Percentiles rank a stretch among this genome's conserved stretches.
These are phyloP conservation scores for Auriscalpium vulgare DNA, from an alignment of 768 basidiomycete species.

Conservation along the genomic window DNA sequence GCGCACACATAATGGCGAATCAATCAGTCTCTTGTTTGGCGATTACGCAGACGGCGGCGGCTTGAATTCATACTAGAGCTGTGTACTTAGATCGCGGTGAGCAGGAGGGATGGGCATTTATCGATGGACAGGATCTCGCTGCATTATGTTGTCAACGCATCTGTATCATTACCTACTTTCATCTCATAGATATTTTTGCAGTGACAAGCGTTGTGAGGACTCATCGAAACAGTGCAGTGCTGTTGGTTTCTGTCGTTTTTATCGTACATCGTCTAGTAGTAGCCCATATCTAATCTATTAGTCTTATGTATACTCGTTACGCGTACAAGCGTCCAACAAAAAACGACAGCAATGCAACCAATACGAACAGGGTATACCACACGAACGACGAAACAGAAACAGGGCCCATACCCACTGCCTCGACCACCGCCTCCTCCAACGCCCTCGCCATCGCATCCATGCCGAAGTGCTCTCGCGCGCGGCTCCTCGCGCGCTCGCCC, in stretches of 20 bases:
- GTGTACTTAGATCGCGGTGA: not conserved
- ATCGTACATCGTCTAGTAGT: no score
- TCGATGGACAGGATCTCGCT: no score
- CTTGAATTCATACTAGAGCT: conserved; percentile 16
- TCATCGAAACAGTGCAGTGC: no score
- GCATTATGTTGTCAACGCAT: no score
- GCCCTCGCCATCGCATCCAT: conserved; percentile 66
- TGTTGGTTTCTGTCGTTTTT: no score
- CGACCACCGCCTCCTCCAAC: conserved; percentile 45
- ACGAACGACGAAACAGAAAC: conserved; percentile 13
- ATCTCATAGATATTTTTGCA: no score
- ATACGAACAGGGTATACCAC: conserved; percentile 6
- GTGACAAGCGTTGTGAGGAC: no score
- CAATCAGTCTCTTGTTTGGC: conserved; percentile 81
- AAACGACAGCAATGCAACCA: conserved; percentile 5
- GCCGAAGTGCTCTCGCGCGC: conserved; percentile 64
- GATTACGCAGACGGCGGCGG: conserved; percentile 57
- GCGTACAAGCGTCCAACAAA: not conserved
- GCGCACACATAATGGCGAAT: conserved; percentile 90
- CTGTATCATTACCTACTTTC: no score
- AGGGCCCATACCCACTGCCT: conserved; percentile 50
- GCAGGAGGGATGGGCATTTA: no score
- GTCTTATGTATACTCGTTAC: no score
- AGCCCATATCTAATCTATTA: no score
- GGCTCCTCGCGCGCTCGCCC: conserved; percentile 42